Percentiles rank a stretch among this genome's conserved stretches.
phyloP scores from a whole-genome alignment of 345 rosid genomes.

The Rhodamnia rubescens region DNA sequence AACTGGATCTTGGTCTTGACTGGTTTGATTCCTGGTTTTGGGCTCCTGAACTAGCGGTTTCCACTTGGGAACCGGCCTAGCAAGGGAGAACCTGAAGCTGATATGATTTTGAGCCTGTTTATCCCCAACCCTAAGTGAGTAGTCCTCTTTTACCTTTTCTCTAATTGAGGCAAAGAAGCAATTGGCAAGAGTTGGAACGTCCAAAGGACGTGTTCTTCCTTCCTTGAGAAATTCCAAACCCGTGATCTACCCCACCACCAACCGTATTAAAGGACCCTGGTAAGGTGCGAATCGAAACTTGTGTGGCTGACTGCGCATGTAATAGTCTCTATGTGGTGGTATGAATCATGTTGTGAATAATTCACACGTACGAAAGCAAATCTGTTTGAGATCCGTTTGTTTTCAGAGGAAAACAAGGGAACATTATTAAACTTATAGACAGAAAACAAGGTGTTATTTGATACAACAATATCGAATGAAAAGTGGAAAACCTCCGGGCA shows the following conservation, averaged over 20 bases:
- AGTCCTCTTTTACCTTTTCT: too few relatives aligned
- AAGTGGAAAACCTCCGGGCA: too few relatives aligned
- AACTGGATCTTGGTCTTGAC: neutral
- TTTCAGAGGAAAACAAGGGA: too few relatives aligned
- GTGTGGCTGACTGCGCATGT: neutral
- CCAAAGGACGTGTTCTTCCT: neutral
- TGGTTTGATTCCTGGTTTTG: neutral
- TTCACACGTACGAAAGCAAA: neutral
- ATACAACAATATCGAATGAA: too few relatives aligned
- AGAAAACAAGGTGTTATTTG: too few relatives aligned
- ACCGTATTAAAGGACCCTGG: neutral
- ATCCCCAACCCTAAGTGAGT: neutral
- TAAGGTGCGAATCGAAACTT: neutral
- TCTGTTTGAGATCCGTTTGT: too few relatives aligned
- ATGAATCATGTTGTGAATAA: neutral
- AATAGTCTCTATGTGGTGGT: neutral
- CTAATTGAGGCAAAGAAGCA: neutral
- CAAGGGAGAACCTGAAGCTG: neutral
- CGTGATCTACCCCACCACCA: neutral
- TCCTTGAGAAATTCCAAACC: neutral
- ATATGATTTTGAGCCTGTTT: neutral
- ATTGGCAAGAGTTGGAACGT: neutral
- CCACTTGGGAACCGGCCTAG: neutral
- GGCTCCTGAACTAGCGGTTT: neutral
- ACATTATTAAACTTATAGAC: too few relatives aligned